Percentiles rank a stretch among this genome's conserved stretches.
Conservation (phyloP, 805 yeast genomes). For the Candida sithepensis region DNA sequence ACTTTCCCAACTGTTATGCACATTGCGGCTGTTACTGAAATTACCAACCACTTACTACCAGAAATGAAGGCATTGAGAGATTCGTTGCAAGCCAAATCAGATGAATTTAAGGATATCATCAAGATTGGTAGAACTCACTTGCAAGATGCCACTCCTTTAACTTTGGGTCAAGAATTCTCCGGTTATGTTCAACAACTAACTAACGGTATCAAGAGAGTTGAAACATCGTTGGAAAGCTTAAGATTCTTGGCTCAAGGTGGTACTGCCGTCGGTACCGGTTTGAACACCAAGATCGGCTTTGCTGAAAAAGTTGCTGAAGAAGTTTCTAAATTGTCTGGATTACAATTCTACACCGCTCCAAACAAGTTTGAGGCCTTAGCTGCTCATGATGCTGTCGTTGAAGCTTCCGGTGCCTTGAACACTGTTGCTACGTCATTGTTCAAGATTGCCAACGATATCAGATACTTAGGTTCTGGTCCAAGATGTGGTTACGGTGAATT, state of each 20-base stretch:
- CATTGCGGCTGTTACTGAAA: slow-evolving; percentile 94
- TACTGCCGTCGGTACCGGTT: slow-evolving; percentile 98
- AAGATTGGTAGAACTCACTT: slow-evolving; percentile 98
- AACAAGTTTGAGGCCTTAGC: slow-evolving; percentile 99
- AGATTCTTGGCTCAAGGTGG: slow-evolving; percentile 96
- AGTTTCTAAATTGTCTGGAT: slow-evolving; percentile 83
- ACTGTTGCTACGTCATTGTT: slow-evolving; percentile 88
- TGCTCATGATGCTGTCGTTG: slow-evolving; percentile 97
- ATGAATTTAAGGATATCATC: slow-evolving; percentile 85
- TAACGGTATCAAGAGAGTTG: slow-evolving; percentile 86
- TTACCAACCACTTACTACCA: slow-evolving; percentile 71
- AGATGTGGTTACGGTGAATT: slow-evolving; percentile 99
- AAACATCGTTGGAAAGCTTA: slow-evolving; percentile 70
- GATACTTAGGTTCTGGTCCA: slow-evolving; percentile 98
- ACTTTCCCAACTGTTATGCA: slow-evolving; percentile 99
- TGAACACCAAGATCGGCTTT: slow-evolving; percentile 90
- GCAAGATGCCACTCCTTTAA: slow-evolving; percentile 98
- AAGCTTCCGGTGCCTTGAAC: slow-evolving; percentile 95
- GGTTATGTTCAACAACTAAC: slow-evolving; percentile 93
- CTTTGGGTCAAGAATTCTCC: slow-evolving; percentile 96
- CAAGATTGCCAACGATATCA: slow-evolving; percentile 97
- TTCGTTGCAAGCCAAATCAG: slow-evolving; percentile 70
- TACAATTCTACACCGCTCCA: slow-evolving; percentile 90
- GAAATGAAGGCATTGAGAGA: slow-evolving; percentile 74
- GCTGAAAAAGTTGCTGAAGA: slow-evolving; percentile 82